Base-by-base conservation (phyloP, 345 rosid genomes). In the Sisymbrium altissimum region DNA sequence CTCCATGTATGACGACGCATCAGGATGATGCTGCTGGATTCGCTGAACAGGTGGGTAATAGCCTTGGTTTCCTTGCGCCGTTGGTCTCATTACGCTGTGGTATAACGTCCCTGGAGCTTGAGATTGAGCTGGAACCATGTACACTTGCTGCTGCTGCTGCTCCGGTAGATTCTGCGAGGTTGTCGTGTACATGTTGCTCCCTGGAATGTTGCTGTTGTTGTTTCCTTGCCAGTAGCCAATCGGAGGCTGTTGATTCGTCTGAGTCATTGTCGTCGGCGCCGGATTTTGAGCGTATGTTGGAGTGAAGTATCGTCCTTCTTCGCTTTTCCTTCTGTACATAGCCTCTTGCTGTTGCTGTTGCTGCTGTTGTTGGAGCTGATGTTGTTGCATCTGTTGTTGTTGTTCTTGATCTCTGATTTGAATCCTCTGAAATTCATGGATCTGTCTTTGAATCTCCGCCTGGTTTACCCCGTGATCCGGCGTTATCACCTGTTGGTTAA, bases 391-490 rank as follows among this genome's bases (percentile, higher is more conserved):
- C 53, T 54, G 79, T 5, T 75, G 73, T 75, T 88, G 74, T 54
- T 82, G 82, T 57, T 83, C 82, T 71, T 85, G 87, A 38, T 89
- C 88, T 71, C 91, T 83, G 56, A 91, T 83, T 23, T 94, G 98
- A 82, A 91, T 56, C 90, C 86, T 84, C 78, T 94, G 97, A 62
- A 93, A 71, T 35, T 93, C 86, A 54, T 87, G 88, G 54, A 91
- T 19, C 56, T 87, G 90, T 60, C 88, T 76, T 69, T 87, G 90
- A 56, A 89, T 76, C 52, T 87, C 89, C 49, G 44, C 83, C 13
- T 67, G 76, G 39, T 32, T 41, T 43, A 84, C 41, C 15, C 75
- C 78, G 10, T 74, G 92, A 54, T 88, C 89, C 70, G 73, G 45
- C 57, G 50, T 76, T n/a, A 80, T 63, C 63, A 56, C 72, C 66